Evolutionary conservation across 2,329 filamentous ascomycete species (phyloP).

Genomic region (Cadophora gregata): DNA sequence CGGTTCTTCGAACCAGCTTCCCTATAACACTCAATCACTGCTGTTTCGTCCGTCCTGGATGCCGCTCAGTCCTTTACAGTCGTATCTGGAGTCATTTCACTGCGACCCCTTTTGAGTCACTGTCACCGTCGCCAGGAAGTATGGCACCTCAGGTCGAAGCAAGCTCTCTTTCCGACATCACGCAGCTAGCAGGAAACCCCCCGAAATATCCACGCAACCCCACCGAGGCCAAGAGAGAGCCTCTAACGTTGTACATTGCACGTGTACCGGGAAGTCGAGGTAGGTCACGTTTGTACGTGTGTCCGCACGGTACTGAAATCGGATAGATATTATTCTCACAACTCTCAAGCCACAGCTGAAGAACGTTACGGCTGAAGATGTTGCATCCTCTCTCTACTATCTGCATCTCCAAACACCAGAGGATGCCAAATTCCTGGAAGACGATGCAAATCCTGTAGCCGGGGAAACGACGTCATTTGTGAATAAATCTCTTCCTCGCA

Average conservation of each 20-base stretch:
- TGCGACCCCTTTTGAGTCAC: neutral
- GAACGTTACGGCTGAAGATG: constrained; percentile 86
- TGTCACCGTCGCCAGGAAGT: neutral
- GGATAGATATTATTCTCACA: constrained; percentile 61
- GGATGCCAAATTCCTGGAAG: constrained; percentile 53
- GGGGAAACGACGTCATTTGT: constrained; percentile 22
- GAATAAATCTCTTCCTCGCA: constrained; percentile 40
- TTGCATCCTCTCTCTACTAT: constrained; percentile 89
- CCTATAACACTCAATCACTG: neutral
- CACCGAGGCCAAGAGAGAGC: constrained; percentile 69
- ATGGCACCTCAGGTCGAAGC: constrained; percentile 65
- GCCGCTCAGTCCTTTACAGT: neutral
- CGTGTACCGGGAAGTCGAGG: constrained; percentile 90
- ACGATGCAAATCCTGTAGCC: constrained; percentile 18
- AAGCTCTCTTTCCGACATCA: constrained; percentile 80
- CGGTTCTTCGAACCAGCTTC: neutral
- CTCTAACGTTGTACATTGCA: constrained; percentile 88
- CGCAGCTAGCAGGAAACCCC: constrained; percentile 81
- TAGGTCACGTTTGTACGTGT: constrained; percentile 49
- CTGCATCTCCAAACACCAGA: constrained; percentile 76
- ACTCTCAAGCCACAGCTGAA: constrained; percentile 88
- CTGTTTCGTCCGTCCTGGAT: neutral
- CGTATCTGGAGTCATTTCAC: neutral
- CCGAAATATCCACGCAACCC: constrained; percentile 84
- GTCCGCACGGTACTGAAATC: constrained; percentile 23